Evolutionary conservation across 352 stramenopile genomes (phyloP).

Genomic region (Globisporangium emineosum): DNA sequence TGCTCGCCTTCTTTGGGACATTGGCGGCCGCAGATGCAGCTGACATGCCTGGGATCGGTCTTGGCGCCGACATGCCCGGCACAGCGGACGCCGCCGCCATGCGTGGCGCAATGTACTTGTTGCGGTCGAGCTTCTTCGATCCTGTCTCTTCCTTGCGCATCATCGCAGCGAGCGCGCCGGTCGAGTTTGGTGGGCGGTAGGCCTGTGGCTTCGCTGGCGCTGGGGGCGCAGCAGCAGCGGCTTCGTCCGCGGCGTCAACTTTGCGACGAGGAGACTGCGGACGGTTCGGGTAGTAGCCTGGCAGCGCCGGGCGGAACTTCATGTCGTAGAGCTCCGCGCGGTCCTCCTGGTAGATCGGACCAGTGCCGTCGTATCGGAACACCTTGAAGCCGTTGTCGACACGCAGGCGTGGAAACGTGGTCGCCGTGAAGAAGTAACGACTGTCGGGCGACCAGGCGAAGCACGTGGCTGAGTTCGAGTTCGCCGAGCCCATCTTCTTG

Average conservation of each 20-base stretch:
- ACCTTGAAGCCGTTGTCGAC: conserved; percentile 98
- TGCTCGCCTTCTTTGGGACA: conserved; percentile 67
- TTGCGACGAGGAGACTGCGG: conserved; percentile 83
- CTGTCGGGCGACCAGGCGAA: conserved; percentile 94
- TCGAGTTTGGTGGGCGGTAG: conserved; percentile 87
- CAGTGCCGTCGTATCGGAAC: conserved; percentile 95
- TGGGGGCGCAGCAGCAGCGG: conserved; percentile 33
- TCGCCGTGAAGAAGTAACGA: conserved; percentile 94
- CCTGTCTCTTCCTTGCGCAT: conserved; percentile 89
- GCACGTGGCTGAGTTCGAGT: conserved; percentile 74
- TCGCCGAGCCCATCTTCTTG: conserved; percentile 91
- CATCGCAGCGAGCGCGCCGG: conserved; percentile 90
- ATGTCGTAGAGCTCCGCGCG: conserved; percentile 86
- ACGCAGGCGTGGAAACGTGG: conserved; percentile 97
- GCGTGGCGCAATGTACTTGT: conserved; percentile 77
- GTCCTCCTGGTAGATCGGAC: conserved; percentile 83
- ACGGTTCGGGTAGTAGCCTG: conserved; percentile 86
- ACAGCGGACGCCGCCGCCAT: conserved; percentile 23
- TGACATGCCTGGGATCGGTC: conserved; percentile 61
- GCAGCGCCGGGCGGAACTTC: conserved; percentile 74
- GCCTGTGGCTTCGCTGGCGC: conserved; percentile 66
- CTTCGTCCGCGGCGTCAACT: conserved; percentile 26
- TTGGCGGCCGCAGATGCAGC: conserved; percentile 19
- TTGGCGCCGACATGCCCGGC: conserved; percentile 44
- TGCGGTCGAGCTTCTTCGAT: conserved; percentile 78